phyloP scores from a whole-genome alignment of 345 rosid species.

The Abelmoschus esculentus region DNA sequence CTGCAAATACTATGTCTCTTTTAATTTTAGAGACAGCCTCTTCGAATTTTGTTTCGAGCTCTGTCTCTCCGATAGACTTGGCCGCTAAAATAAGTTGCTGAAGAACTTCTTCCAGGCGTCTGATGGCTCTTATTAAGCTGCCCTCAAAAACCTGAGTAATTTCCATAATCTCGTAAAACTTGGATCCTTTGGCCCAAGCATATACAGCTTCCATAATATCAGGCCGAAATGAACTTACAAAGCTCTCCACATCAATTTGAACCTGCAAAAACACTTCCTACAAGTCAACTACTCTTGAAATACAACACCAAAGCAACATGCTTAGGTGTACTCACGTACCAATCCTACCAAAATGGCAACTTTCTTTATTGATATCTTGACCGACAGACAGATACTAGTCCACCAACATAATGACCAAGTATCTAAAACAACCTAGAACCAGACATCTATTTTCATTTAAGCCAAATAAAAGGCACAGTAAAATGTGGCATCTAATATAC shows the following conservation, averaged over 20 bases:
- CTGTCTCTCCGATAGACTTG: conserved; percentile 80
- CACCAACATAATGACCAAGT: too few species aligned
- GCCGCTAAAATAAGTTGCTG: conserved; percentile 92
- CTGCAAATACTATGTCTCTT: conserved; percentile 96
- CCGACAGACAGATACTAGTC: too few species aligned
- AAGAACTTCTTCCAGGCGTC: conserved; percentile 94
- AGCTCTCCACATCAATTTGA: conserved; percentile 72
- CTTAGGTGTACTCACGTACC: too few species aligned
- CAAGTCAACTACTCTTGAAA: neutral
- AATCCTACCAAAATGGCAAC: too few species aligned
- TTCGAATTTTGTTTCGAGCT: conserved; percentile 74
- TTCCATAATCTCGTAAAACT: conserved; percentile 92
- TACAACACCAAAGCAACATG: too few species aligned
- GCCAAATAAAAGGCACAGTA: too few species aligned
- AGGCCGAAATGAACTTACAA: conserved; percentile 78
- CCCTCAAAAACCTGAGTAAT: conserved; percentile 93
- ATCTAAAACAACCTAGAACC: too few species aligned
- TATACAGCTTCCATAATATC: conserved; percentile 97
- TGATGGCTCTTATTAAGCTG: conserved; percentile 91
- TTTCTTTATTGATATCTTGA: too few species aligned
- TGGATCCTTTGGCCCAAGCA: conserved; percentile 98
- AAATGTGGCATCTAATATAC: conserved; percentile 24
- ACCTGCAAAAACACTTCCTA: conserved; percentile 37
- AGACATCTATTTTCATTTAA: too few species aligned
- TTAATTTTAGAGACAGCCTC: conserved; percentile 84